A percentile compares a stretch with the other conserved stretches of the same genome.
phyloP scores from a whole-genome alignment of 1,284 basidiomycete species.

The Trichosporon coremiiforme region DNA sequence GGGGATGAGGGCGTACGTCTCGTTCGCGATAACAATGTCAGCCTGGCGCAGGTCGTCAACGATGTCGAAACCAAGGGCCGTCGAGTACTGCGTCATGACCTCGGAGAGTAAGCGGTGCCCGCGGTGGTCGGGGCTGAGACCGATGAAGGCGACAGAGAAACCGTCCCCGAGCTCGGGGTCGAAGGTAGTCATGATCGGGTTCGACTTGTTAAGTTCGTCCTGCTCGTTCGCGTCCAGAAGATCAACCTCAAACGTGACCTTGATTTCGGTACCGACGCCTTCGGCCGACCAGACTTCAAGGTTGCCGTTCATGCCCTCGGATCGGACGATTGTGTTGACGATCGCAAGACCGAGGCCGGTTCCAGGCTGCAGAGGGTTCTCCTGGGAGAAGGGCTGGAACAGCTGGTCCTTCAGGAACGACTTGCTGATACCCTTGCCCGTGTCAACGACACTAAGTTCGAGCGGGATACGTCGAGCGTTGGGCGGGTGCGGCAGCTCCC shows the following conservation, averaged over 20 bases:
- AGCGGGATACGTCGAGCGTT: constrained; percentile 68
- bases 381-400: constrained; percentile 94
- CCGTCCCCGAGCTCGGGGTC: constrained; percentile 49
- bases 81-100: constrained; percentile 69
- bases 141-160: constrained; percentile 69
- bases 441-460: constrained; percentile 84
- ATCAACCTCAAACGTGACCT: constrained; percentile 80
- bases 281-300: constrained; percentile 64
- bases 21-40: constrained; percentile 81
- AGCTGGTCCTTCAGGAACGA: constrained; percentile 90
- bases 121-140: constrained; percentile 68
- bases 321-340: constrained; percentile 81
- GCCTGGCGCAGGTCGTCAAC: constrained; percentile 59
- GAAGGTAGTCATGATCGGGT: background rate
- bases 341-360: constrained; percentile 95
- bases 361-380: constrained; percentile 70
- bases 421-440: constrained; percentile 91
- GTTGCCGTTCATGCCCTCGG: constrained; percentile 82
- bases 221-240: constrained; percentile 38
- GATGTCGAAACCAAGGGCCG: constrained; percentile 76
- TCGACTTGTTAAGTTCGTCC: background rate
- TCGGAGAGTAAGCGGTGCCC: constrained; percentile 71
- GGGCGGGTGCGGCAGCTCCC: constrained; percentile 67
- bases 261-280: constrained; percentile 89
- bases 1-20: constrained; percentile 63